Conservation (phyloP, 495 filamentous ascomycete species). For the Venustampulla echinocandica region DNA sequence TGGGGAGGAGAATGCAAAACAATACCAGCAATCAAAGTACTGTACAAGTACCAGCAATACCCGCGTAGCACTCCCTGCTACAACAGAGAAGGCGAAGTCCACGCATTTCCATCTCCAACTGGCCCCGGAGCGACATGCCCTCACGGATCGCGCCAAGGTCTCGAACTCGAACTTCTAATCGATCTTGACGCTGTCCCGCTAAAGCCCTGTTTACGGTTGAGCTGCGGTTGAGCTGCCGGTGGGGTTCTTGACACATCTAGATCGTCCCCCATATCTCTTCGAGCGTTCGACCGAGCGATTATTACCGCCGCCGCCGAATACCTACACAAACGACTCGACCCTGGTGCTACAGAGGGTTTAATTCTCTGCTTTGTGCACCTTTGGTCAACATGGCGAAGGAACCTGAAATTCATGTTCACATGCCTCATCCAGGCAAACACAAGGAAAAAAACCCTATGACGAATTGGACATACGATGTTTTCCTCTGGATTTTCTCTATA, state of each 20-base stretch:
- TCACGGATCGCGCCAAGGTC: too few species aligned
- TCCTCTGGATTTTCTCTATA: slow-evolving; percentile 75
- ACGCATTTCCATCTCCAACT: too few species aligned
- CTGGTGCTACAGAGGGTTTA: neutral
- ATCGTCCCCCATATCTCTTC: neutral
- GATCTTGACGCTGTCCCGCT: too few species aligned
- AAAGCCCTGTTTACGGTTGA: too few species aligned
- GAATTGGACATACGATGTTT: slow-evolving; percentile 69
- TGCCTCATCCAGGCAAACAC: slow-evolving; percentile 21
- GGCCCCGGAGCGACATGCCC: too few species aligned
- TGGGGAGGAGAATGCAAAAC: too few species aligned
- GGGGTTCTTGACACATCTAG: neutral
- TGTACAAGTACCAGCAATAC: too few species aligned
- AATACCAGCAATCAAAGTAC: too few species aligned
- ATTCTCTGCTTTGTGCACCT: too few species aligned
- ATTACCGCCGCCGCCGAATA: neutral
- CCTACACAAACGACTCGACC: neutral
- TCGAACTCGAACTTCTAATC: too few species aligned
- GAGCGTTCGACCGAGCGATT: neutral
- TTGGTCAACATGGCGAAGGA: slow-evolving; percentile 21
- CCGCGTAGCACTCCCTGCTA: too few species aligned
- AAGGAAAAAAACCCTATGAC: slow-evolving; percentile 61
- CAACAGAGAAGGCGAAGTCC: too few species aligned
- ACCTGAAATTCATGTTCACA: slow-evolving; percentile 20
- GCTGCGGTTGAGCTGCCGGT: neutral